Conservation (phyloP, 768 basidiomycete species). For the Leccinum fibrillosum region DNA sequence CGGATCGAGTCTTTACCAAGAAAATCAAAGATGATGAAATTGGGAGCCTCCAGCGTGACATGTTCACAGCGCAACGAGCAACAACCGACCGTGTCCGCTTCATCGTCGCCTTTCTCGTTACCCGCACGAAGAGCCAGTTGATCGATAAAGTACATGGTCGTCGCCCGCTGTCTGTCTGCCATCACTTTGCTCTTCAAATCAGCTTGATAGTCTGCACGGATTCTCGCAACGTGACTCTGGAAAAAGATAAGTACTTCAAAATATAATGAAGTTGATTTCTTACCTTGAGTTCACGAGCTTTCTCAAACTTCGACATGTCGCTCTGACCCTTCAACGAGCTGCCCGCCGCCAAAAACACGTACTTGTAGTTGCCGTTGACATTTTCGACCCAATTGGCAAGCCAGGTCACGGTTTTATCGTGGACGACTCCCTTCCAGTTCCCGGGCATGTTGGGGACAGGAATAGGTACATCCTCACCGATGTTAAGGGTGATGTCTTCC, state of each 20-base stretch:
- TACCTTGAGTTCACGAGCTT: conserved; percentile 94
- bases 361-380: conserved; percentile 92
- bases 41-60: conserved; percentile 85
- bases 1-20: conserved; percentile 99
- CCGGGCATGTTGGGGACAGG: conserved; percentile 93
- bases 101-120: conserved; percentile 99
- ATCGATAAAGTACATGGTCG: conserved; percentile 99
- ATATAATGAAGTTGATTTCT: neutral
- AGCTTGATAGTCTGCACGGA: conserved; percentile 81
- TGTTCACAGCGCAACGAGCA: conserved; percentile 97
- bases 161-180: conserved; percentile 95
- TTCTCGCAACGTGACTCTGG: conserved; percentile 86
- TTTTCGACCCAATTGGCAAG: conserved; percentile 99
- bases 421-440: conserved; percentile 81
- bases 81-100: conserved; percentile 98
- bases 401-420: conserved; percentile 98
- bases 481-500: conserved; percentile 95
- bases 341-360: conserved; percentile 97
- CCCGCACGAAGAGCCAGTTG: conserved; percentile 95
- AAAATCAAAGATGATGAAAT: conserved; percentile 93
- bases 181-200: conserved; percentile 90
- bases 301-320: conserved; percentile 97
- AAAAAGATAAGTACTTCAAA: conserved; percentile 3
- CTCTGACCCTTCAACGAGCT: conserved; percentile 98
- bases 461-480: conserved; percentile 68